Evolutionary conservation across 140 eudicot species (phyloP), one percentile per base, ranked within the genome.

Genomic region (Stevia rebaudiana): DNA sequence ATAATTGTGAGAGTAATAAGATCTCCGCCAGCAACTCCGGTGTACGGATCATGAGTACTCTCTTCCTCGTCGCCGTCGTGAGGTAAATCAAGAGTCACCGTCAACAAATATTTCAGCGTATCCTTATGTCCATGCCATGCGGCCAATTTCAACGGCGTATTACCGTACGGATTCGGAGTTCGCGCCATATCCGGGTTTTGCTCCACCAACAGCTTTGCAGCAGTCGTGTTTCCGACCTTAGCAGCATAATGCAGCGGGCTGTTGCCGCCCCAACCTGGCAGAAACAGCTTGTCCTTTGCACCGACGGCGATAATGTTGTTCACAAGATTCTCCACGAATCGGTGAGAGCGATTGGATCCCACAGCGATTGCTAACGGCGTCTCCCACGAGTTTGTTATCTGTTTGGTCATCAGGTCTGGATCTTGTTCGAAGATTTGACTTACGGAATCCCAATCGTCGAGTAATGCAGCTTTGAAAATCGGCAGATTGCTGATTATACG

Each of bases 291-390:
- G 11, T 65, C 70, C 1, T 9, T 4, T 1, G 46, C 31, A 49
- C 58, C 46, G 31, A 11, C 13, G 1, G 15, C 65, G 6, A 33
- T 13, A 2, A 69, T 21, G 28, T 36, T 19, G 17, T 1, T 9
- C 54, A 56, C 47, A 15, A 69, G 11, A 7, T 43, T 15, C 43
- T 30, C 1, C 11, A 69, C 74, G 11, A 56, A 69, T 0, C 11
- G 2, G 31, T 69, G 66, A 48, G 66, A 69, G 6, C 7, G 22
- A 8, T 69, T 69, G 2, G 74, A 55, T 69, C 74, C 74, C 16
- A 56, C 47, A 8, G 48, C 74, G 21, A 69, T 56, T 57, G 56
- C 56, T 44, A 69, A 46, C 16, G 67, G 47, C 1, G 74, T 69
- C 52, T 69, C 74, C 5, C 30, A 30, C 13, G 8, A 15, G 58